Conservation (phyloP, 2,329 filamentous ascomycete genomes). For the Hawksworthiomyces lignivorus region DNA sequence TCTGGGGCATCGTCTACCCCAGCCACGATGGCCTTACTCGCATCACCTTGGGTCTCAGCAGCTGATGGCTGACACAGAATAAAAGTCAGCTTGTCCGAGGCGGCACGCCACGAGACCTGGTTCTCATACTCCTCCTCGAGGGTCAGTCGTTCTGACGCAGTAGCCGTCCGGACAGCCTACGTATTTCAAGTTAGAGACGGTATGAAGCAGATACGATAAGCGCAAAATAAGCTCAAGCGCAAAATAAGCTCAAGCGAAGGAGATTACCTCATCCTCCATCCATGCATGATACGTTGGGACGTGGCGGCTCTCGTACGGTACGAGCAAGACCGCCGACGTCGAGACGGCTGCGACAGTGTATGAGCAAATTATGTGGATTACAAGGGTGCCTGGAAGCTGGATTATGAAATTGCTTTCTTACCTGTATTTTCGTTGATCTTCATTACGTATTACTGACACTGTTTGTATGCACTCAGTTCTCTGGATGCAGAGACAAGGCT, state of each 20-base stretch:
- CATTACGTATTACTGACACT: no score
- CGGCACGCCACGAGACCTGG: constrained; percentile 77
- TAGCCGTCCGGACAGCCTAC: constrained; percentile 70
- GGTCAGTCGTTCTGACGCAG: constrained; percentile 77
- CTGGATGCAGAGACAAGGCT: no score
- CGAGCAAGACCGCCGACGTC: constrained; percentile 60
- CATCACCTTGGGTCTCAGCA: background rate
- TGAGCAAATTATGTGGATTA: background rate
- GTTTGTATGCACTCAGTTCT: background rate
- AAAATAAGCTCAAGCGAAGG: background rate
- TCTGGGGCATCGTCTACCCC: constrained; percentile 45
- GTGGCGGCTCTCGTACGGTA: constrained; percentile 77
- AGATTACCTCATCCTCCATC: constrained; percentile 72
- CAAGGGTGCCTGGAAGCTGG: background rate
- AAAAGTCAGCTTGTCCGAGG: constrained; percentile 85
- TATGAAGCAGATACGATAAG: no score
- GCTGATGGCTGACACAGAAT: constrained; percentile 59
- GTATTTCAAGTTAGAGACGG: constrained; percentile 4
- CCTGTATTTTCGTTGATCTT: constrained; percentile 37
- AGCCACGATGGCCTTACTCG: background rate
- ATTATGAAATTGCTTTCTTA: constrained; percentile 15
- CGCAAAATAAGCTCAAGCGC: background rate
- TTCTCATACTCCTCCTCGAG: constrained; percentile 81
- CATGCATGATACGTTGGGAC: constrained; percentile 78
- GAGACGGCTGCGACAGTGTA: constrained; percentile 50